Base-by-base conservation (phyloP, 164 flowering plant genomes). In the Umbilicus rupestris region DNA sequence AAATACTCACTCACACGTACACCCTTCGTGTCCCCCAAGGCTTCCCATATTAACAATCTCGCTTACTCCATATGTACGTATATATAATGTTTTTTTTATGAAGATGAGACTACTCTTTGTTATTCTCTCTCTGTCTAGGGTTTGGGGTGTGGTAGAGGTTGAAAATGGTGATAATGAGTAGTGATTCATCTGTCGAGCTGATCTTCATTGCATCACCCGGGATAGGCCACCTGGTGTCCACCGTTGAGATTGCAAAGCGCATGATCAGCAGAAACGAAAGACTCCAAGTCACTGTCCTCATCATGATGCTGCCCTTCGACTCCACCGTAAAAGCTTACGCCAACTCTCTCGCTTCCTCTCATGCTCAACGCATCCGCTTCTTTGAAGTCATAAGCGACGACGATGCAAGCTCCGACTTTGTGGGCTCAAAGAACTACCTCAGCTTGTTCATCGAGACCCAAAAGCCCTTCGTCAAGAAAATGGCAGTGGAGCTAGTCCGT, bases 201-300 rank as follows among this genome's bases (percentile, higher is more conserved):
- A 66, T 76, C 3, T 64, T 76, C 68, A 71, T 76, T 22, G 76
- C 79, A 12, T 42, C 68, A 7, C 79, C 79, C 11, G 65, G 65
- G 1, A 35, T 66, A 5, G 73, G 79, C 37, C 79, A 76, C 59
- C 45, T 70, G 0, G 59, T 66, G 0, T 49, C 79, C 1, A 64
- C 71, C 3, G 64, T 73, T 1, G 64, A 76, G 69, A 3, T 67
- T 14, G 76, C 79, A 0, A 73, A 71, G 70, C 74, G 65, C 26
- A 68, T 76, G 10, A 30, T 59, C 37, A 30, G n/a, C 45, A 73
- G 73, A 20, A 65, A 74, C 30, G 41, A 63, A 26, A 62, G 64
- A 2, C 74, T 81, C 55, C 77, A 74, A 16, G 35, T 75, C 71
- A 73, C 77, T 0, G 24, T 81, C 74, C 71, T 81, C 68, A 20